Evolutionary conservation across 2,329 filamentous ascomycete species (phyloP).

Genomic region (Chaetomium sp.): DNA sequence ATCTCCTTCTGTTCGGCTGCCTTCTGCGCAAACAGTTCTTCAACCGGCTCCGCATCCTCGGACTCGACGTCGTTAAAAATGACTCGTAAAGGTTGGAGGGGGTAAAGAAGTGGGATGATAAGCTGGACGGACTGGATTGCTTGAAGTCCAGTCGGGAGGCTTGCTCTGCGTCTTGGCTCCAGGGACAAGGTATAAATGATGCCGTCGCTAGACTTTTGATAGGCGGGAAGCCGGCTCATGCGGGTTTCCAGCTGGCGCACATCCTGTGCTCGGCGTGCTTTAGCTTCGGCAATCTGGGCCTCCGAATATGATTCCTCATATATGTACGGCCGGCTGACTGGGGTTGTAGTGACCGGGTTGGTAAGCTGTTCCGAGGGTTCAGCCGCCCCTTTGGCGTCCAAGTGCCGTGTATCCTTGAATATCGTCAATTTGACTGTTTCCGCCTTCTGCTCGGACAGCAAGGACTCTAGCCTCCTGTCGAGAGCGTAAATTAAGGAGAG

Average conservation of each 20-base stretch:
- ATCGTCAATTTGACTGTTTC: conserved; percentile 65
- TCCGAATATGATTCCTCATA: conserved; percentile 46
- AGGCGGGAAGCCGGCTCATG: conserved; percentile 60
- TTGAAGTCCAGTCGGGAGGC: conserved; percentile 56
- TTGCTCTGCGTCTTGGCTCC: conserved; percentile 53
- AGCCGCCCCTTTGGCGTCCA: conserved; percentile 25
- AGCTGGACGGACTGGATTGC: conserved; percentile 59
- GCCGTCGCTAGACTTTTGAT: conserved; percentile 63
- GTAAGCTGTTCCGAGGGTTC: neutral
- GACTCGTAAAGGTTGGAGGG: conserved; percentile 60
- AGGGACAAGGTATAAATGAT: conserved; percentile 64
- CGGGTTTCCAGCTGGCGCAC: conserved; percentile 68
- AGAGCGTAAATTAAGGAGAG: conserved; percentile 61
- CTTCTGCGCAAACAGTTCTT: conserved; percentile 58
- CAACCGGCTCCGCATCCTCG: conserved; percentile 54
- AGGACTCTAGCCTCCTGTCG: conserved; percentile 64
- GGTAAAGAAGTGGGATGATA: conserved; percentile 65
- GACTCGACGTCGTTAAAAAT: conserved; percentile 58
- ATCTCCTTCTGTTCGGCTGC: conserved; percentile 50
- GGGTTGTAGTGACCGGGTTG: conserved; percentile 5
- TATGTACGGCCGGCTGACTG: conserved; percentile 28
- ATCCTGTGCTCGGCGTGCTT: conserved; percentile 57
- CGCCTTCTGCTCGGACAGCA: conserved; percentile 62
- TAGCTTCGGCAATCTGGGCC: conserved; percentile 57
- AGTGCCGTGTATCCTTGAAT: conserved; percentile 50